Percentiles rank a stretch among this genome's conserved stretches.
Evolutionary conservation across 495 filamentous ascomycete species (phyloP).

Genomic region (Hypoxylon crocopeplum): DNA sequence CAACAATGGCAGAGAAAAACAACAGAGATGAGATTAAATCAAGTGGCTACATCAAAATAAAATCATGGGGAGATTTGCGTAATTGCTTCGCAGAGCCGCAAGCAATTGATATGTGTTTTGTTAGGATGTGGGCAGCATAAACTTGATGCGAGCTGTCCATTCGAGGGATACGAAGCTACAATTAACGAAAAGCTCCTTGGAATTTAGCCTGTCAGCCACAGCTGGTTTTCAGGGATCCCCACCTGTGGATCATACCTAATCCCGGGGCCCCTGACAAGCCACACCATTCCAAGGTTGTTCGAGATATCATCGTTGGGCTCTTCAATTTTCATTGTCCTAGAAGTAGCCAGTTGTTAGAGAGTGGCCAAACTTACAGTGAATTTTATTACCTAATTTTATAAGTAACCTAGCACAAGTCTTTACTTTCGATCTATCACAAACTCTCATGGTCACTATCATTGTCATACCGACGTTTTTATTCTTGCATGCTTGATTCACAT

Average conservation of each 20-base stretch:
- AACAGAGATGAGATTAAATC: slow-evolving; percentile 14
- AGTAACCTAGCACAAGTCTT: too few relatives aligned
- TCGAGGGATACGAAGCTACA: slow-evolving; percentile 7
- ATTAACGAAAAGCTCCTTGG: slow-evolving; percentile 9
- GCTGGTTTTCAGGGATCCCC: background rate
- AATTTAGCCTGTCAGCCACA: slow-evolving; percentile 25
- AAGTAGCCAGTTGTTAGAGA: too few relatives aligned
- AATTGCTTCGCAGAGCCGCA: slow-evolving; percentile 19
- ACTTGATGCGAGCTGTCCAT: slow-evolving; percentile 28
- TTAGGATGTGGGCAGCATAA: background rate
- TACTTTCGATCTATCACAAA: too few relatives aligned
- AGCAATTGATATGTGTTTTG: slow-evolving; percentile 19
- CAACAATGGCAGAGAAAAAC: slow-evolving; percentile 13
- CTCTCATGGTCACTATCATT: too few relatives aligned
- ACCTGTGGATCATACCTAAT: background rate
- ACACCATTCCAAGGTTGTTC: background rate
- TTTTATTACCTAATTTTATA: too few relatives aligned
- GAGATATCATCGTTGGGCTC: too few relatives aligned
- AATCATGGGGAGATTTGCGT: slow-evolving; percentile 17
- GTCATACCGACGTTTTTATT: too few relatives aligned
- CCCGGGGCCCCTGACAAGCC: background rate
- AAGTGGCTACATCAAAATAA: slow-evolving; percentile 6
- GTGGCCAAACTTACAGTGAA: too few relatives aligned
- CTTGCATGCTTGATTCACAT: too few relatives aligned
- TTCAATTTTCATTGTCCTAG: too few relatives aligned